Evolutionary conservation across 2,329 filamentous ascomycete genomes (phyloP).

Genomic region (Teratosphaeriaceae sp.): DNA sequence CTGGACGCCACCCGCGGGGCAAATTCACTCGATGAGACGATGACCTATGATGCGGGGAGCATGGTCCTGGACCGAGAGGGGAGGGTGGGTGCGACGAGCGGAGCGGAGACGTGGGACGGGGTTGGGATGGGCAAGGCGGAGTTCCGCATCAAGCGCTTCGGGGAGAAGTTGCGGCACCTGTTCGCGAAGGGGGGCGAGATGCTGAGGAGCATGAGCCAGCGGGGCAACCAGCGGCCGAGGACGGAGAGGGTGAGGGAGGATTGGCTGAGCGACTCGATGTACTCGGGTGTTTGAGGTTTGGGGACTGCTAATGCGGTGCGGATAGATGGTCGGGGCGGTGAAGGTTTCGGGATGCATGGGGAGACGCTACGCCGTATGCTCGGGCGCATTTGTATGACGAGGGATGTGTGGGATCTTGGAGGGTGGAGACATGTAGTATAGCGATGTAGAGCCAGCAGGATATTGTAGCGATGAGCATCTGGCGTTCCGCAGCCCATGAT

Average conservation of each 20-base stretch:
- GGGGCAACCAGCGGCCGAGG: slow-evolving; percentile 2
- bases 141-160: slow-evolving; percentile 34
- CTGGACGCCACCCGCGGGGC: slow-evolving; percentile 13
- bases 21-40: slow-evolving; percentile 21
- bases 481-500: too few relatives aligned
- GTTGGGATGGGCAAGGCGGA: slow-evolving; percentile 35
- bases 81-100: slow-evolving; percentile 15
- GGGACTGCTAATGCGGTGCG: not conserved
- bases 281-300: slow-evolving; percentile 13
- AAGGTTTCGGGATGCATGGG: not conserved
- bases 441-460: not conserved
- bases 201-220: slow-evolving; percentile 23
- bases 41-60: slow-evolving; percentile 24
- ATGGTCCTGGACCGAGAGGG: slow-evolving; percentile 12
- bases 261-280: slow-evolving; percentile 20
- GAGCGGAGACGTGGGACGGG: slow-evolving; percentile 24
- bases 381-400: not conserved
- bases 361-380: too few relatives aligned
- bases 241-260: slow-evolving; percentile 12
- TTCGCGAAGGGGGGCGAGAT: slow-evolving; percentile 30
- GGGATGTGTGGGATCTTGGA: not conserved
- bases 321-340: not conserved
- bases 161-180: slow-evolving; percentile 31
- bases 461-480: not conserved
- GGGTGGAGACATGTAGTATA: not conserved